Base-by-base conservation (phyloP, 768 basidiomycete genomes). In the Amanita rimosa region DNA sequence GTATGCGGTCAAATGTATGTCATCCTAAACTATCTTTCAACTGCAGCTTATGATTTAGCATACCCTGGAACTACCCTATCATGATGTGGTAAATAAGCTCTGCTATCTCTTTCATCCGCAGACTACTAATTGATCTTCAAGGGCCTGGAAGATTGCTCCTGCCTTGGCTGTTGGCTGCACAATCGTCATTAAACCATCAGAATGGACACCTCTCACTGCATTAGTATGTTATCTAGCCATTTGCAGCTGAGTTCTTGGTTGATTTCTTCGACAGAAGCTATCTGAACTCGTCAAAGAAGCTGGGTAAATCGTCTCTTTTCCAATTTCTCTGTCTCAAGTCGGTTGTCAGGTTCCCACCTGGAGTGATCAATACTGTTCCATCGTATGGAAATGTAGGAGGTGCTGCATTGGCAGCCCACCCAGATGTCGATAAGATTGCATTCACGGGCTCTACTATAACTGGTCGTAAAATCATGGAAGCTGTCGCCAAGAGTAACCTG, bases 21-120 rank as follows among this genome's bases (percentile, higher is more conserved):
- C 44, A 44, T 21, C n/a, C 16, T 17, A 33, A 8, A 21, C 50
- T 45, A 43, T 52, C 17, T 29, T 17, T 33, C 27, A 14, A 41
- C 46, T 33, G 19, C 22, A 2, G 33, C 35, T 13, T 10, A 22
- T 26, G 49, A 9, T 22, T 40, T 59, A 88, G 84, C 56, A 90
- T 92, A 55, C 90, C 91, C 6, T 93, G 90, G 91, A 95, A 94
- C 60, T 95, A 89, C 57, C 90, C 86, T 6, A 90, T 91, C 62
- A 78, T 74, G 55, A 88, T 87, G 86, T 86, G 83, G 86, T 83
- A 59, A 38, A 13, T 21, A 27, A 27, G 27, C 17, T 14, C 11
- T 41, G 14, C 19, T 36, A 4, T 7, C 6, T 37, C 35, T 44
- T 26, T 37, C 6, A 29, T 26, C 22, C 6, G 39, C 27, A 49